Base-by-base conservation (phyloP, 106 monocot genomes). In the Dioscorea zingiberensis region DNA sequence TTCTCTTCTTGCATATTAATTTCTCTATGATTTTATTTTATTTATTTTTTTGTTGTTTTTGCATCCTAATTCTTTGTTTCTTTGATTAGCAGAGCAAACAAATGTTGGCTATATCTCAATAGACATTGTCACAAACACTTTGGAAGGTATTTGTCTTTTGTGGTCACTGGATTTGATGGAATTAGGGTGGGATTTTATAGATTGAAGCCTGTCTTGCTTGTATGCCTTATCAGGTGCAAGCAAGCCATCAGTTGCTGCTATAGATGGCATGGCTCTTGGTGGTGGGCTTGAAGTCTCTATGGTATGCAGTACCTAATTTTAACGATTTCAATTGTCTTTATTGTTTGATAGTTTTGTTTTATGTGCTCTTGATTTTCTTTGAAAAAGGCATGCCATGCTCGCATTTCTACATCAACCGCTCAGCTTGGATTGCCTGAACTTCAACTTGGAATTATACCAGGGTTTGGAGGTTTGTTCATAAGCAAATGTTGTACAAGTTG, bases 281-380 rank as follows among this genome's bases (percentile, higher is more conserved):
- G 97, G 97, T 29, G 97, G 97, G 64, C 66, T 97, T 23, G 97
- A 97, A 69, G 64, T 97, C 81, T 88, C 91, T 68, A 97, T 97
- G 97, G 97, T 97, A 74, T 19, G 78, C 60, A 2, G 16, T n/a
- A 26, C 62, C 14, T 6, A 38, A 18, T 17, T 17, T 62, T 38
- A 4, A 13, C 27, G 13, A 15, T 69, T 48, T 45, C 46, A 22
- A 21, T 24, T 69, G 19, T 47, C 21, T 66, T 44, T 21, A 27
- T 29, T 18, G 46, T 51, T 48, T 47, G 47, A 12, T 17, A 10
- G 25, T 22, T 23, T 13, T 4, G 51, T 51, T 64, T n/a, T 27
- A 22, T 21, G 47, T 25, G 51, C 3, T 17, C 22, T 66, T 17
- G 55, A 13, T 45, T 55, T 72, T 58, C n/a, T 67, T 26, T 58